A percentile compares a stretch with the other conserved stretches of the same genome.
Conservation (phyloP, 345 rosid genomes). For the Clarkia xantiana region DNA sequence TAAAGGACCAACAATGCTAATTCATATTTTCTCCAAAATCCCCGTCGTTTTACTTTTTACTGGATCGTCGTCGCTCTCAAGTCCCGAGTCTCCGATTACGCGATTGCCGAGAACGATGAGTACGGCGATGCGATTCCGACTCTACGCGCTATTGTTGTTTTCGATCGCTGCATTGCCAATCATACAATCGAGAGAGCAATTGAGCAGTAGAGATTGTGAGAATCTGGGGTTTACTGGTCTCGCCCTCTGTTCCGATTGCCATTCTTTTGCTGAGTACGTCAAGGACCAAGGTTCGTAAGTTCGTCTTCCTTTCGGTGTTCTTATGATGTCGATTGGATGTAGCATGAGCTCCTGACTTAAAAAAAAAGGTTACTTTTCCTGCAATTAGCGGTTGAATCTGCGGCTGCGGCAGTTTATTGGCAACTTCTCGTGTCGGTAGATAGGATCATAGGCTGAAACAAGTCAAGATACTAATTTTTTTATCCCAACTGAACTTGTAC, state of each 20-base stretch:
- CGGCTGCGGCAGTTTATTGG: too few relatives aligned
- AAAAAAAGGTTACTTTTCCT: too few relatives aligned
- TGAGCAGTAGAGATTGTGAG: conserved; percentile 64
- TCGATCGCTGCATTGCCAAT: not conserved
- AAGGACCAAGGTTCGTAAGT: conserved; percentile 54
- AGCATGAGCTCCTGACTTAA: too few relatives aligned
- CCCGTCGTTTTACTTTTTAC: too few relatives aligned
- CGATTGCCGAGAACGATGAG: conserved; percentile 8
- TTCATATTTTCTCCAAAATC: too few relatives aligned
- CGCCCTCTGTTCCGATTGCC: conserved; percentile 95
- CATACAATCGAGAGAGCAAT: conserved; percentile 37
- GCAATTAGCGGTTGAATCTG: too few relatives aligned
- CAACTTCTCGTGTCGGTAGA: not conserved
- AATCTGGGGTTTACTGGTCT: conserved; percentile 87
- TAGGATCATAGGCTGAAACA: too few relatives aligned
- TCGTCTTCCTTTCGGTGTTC: not conserved
- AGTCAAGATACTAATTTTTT: too few relatives aligned
- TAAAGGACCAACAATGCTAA: too few relatives aligned
- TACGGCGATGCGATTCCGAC: not conserved
- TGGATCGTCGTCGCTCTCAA: too few relatives aligned
- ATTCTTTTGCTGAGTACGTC: conserved; percentile 70
- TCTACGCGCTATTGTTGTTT: not conserved
- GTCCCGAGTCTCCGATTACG: too few relatives aligned
- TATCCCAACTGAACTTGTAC: too few relatives aligned
- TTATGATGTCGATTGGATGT: not conserved